Base-by-base conservation (phyloP, 805 yeast genomes). In the Pichia eremophila region DNA sequence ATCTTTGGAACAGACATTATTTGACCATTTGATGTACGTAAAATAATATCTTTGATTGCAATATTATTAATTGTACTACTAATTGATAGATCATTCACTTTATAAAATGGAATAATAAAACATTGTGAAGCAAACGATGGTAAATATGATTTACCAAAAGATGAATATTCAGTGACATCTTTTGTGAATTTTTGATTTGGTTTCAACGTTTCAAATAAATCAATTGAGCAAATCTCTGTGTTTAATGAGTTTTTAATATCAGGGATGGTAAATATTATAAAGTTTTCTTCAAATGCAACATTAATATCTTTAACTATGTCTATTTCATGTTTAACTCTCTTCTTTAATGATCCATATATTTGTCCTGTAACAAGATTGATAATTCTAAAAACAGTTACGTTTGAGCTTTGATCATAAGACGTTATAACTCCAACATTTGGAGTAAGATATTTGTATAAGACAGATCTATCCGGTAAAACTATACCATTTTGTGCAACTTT, bases 361-460 rank as follows among this genome's bases (percentile, higher is more conserved):
- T 77, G 74, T 5, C 98, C 98, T 1, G 85, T 76, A 5, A 84
- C 68, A 0, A 79, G 70, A 59, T 91, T 93, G 34, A 88, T 49
- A 5, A 91, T 59, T 50, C 77, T 70, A 14, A 86, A 53, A 12
- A 61, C 66, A 35, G 88, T 56, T 0, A 37, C 1, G 4, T 41
- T 0, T 55, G 25, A 36, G 14, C 29, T 1, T 18, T 27, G 8
- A n/a, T 18, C 37, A 5, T 5, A 8, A 1, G 49, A 43, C 2
- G 46, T 19, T 17, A 48, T 56, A 9, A 70, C 60, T 0, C 81
- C 66, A 3, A 81, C 73, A 56, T 85, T 79, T 19, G 95, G 95
- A 57, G 85, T 74, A 50, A 90, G 66, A 61, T 84, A 90, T 64
- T 91, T 93, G 75, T 90, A 88, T 38, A 88, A 65, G 1, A 87